Conservation (phyloP, 139 green algal species). For the Auxenochlorella pyrenoidosa region DNA sequence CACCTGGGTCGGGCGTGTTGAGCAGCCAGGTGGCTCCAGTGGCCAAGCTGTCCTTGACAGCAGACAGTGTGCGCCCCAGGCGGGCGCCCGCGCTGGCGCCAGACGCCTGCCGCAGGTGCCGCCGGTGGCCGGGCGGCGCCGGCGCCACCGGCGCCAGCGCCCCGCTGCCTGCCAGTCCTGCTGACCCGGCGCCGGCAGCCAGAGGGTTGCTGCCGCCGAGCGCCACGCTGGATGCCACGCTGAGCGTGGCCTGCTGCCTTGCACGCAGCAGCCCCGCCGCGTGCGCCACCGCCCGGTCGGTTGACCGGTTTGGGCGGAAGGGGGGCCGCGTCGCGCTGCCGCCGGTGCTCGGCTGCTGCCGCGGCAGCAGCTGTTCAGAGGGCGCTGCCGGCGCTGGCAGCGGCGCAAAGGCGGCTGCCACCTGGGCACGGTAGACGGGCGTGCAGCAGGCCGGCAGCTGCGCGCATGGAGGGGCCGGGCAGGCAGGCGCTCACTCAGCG, state of each 20-base stretch:
- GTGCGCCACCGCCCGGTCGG: background rate
- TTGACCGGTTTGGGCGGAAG: background rate
- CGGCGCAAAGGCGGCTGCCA: conserved; percentile 43
- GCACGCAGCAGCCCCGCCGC: background rate
- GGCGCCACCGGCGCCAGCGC: background rate
- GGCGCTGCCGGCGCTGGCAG: conserved; percentile 8
- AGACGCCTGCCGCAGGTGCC: background rate
- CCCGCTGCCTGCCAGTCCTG: background rate
- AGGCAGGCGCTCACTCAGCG: too few relatives aligned
- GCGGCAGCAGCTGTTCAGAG: conserved; percentile 25
- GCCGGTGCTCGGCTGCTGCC: conserved; percentile 1
- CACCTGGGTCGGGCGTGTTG: conserved; percentile 21
- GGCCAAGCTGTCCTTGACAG: background rate
- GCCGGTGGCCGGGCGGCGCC: background rate
- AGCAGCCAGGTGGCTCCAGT: conserved; percentile 6
- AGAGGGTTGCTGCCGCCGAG: too few relatives aligned
- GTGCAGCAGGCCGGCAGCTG: conserved; percentile 46
- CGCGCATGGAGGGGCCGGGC: background rate
- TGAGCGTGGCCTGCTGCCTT: conserved; percentile 5
- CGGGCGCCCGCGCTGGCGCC: background rate
- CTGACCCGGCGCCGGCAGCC: background rate
- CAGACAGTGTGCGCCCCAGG: background rate
- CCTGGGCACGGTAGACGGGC: conserved; percentile 34
- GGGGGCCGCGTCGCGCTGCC: background rate
- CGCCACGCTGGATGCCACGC: background rate